Evolutionary conservation across 192 early-diverging fungal species (phyloP).

Genomic region (Geranomyces michiganensis): DNA sequence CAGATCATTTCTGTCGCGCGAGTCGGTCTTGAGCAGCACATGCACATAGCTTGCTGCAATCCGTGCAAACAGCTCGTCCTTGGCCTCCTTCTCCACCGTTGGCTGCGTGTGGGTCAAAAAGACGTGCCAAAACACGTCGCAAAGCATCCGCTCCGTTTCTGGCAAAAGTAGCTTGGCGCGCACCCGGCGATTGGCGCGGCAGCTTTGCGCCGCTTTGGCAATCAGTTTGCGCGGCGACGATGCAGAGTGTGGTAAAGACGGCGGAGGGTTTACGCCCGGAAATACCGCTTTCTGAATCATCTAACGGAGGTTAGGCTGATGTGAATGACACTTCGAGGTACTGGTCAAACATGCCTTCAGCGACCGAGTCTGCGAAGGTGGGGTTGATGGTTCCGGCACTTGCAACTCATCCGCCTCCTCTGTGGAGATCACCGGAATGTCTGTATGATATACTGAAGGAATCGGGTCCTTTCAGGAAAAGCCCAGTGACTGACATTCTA

Average conservation of each 20-base stretch:
- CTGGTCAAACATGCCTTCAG: neutral
- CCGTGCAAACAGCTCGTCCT: conserved; percentile 25
- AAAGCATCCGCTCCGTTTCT: conserved; percentile 17
- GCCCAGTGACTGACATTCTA: neutral
- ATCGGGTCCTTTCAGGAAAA: neutral
- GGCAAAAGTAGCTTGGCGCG: neutral
- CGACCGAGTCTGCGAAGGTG: neutral
- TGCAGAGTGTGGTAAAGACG: neutral
- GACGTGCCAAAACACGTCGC: conserved; percentile 18
- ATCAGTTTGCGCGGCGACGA: conserved; percentile 7
- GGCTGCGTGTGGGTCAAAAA: conserved; percentile 16
- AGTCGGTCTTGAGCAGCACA: neutral
- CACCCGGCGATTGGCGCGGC: conserved; percentile 12
- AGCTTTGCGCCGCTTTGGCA: conserved; percentile 8
- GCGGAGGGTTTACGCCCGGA: neutral
- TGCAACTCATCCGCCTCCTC: neutral
- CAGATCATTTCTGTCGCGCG: conserved; percentile 21
- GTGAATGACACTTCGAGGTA: neutral
- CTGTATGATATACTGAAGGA: neutral
- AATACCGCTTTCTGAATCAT: neutral
- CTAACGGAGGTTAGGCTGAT: neutral
- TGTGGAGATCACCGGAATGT: neutral
- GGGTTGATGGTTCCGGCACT: too few species aligned
- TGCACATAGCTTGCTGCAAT: conserved; percentile 31
- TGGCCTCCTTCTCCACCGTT: neutral